Conservation (phyloP, 192 early-diverging fungal genomes). For the Backusella westeae region DNA sequence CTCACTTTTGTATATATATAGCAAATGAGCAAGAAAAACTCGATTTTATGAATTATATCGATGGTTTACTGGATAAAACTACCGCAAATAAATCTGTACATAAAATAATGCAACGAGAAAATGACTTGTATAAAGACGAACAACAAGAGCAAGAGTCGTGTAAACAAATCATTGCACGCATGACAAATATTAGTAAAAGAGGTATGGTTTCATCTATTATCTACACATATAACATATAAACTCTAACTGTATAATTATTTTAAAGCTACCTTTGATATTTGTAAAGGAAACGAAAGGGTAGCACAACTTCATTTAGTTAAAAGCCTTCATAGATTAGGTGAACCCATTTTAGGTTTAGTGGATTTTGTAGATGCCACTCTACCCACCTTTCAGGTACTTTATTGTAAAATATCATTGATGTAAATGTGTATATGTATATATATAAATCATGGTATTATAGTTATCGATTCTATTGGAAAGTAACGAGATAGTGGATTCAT, state of each 20-base stretch:
- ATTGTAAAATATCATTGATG: no score
- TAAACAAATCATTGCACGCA: constrained; percentile 32
- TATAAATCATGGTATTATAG: constrained; percentile 23
- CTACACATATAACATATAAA: neutral
- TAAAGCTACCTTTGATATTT: constrained; percentile 64
- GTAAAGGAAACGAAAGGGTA: constrained; percentile 77
- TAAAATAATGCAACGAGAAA: constrained; percentile 51
- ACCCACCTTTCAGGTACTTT: constrained; percentile 66
- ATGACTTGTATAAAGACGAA: constrained; percentile 44
- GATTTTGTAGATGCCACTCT: constrained; percentile 62
- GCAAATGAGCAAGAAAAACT: constrained; percentile 12
- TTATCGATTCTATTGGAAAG: constrained; percentile 74
- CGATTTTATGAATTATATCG: constrained; percentile 47
- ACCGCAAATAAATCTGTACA: constrained; percentile 12
- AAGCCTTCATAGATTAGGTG: constrained; percentile 66
- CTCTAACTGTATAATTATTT: neutral
- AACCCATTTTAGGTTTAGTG: constrained; percentile 64
- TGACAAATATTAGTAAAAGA: constrained; percentile 35
- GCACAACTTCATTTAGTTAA: constrained; percentile 65
- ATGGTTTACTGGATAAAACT: constrained; percentile 32
- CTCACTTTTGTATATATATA: constrained; percentile 13
- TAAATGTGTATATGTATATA: no score
- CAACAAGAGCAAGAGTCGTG: constrained; percentile 22
- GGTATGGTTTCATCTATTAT: constrained; percentile 8
- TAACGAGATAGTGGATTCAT: constrained; percentile 57